Evolutionary conservation across 2,329 filamentous ascomycete genomes (phyloP).

Genomic region (Chrysoporthe cubensis): DNA sequence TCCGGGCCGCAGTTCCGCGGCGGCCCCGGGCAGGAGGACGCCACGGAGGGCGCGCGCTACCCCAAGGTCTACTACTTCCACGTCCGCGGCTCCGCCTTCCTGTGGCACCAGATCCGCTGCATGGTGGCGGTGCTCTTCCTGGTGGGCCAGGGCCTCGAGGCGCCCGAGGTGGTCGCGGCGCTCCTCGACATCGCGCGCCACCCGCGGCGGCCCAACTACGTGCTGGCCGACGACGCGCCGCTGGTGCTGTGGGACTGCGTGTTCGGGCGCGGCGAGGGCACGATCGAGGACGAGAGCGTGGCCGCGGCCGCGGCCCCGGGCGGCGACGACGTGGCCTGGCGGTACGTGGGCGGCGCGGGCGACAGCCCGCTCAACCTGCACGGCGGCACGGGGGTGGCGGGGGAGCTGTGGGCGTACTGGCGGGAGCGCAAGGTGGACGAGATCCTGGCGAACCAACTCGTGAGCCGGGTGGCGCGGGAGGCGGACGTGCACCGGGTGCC

Average conservation of each 20-base stretch:
- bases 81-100: conserved; percentile 86
- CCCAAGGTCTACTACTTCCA: conserved; percentile 85
- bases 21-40: conserved; percentile 17
- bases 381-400: conserved; percentile 68
- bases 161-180: conserved; percentile 70
- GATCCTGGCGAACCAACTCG: conserved; percentile 73
- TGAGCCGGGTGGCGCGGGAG: conserved; percentile 62
- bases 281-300: conserved; percentile 33
- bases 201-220: conserved; percentile 81
- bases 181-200: conserved; percentile 74
- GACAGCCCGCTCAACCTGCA: conserved; percentile 62
- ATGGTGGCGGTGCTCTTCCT: conserved; percentile 94
- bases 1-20: conserved; percentile 49
- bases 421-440: conserved; percentile 87
- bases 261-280: conserved; percentile 52
- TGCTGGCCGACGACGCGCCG: conserved; percentile 87
- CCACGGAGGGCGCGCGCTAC: conserved; percentile 29
- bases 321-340: conserved; percentile 70
- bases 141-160: conserved; percentile 85
- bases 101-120: conserved; percentile 98
- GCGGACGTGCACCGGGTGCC: conserved; percentile 29
- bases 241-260: conserved; percentile 96
- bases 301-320: conserved; percentile 43
- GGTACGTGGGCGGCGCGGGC: conserved; percentile 69
- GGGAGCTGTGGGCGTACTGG: conserved; percentile 83